Evolutionary conservation across 2,329 filamentous ascomycete genomes (phyloP), one percentile per base, ranked within the genome.

Genomic region (Aspergillus cejpii): DNA sequence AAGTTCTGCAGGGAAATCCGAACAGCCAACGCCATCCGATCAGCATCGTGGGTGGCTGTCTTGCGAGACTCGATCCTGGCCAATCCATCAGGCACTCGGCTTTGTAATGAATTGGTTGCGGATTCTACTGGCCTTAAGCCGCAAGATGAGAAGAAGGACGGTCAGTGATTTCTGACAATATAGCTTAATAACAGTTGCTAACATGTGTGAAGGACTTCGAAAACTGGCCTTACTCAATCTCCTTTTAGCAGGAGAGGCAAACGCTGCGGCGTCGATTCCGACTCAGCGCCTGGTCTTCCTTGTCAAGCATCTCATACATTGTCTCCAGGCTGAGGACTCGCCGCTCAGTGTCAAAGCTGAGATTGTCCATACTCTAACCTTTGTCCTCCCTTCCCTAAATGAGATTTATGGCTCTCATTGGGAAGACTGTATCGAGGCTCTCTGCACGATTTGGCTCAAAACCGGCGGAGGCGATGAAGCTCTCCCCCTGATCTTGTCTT

Each of bases 381-480:
- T 72, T 3, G 69, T 95, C 3, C 66, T 96, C 0, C 86, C 87
- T 1, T 78, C 77, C 31, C 83, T 96, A 55, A 78, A 80, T 47
- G 84, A 89, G 37, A 81, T 95, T 1, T 96, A 95, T 57, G 92
- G 91, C 0, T 80, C 85, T 0, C 87, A 95, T 60, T 98, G 92
- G 92, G 77, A 83, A 40, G 77, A 77, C 38, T 66, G 76, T 0
- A 66, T 88, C 14, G 72, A 78, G 26, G 78, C 80, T 39, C 78
- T 83, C 48, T 68, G 76, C 8, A 65, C 69, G 6, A 66, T 81
- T 0, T 86, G 83, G 81, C 67, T 70, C 2, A 69, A 71, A 3
- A 73, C 70, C 0, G 62, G 62, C 8, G 63, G 65, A 1, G 70
- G 73, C 5, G 72, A 80, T 12, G 63, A 72, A 10, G 71, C 73